Percentiles rank a stretch among this genome's conserved stretches.
Evolutionary conservation across 2,329 filamentous ascomycete species (phyloP).

Genomic region (Chrysoporthe puriensis): DNA sequence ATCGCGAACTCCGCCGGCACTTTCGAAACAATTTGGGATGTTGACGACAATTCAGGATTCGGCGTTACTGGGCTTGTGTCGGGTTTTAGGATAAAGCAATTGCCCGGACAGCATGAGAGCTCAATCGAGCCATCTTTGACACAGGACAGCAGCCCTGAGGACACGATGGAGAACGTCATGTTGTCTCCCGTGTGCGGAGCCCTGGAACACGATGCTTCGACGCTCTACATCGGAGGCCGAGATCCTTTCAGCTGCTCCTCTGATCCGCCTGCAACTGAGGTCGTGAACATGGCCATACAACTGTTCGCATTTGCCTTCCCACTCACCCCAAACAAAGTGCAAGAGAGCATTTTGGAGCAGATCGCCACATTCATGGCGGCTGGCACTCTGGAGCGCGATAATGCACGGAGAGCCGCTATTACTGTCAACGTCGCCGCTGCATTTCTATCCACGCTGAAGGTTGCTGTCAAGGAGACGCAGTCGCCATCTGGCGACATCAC

Average conservation of each 20-base stretch:
- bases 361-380: slow-evolving; percentile 88
- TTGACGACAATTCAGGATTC: slow-evolving; percentile 92
- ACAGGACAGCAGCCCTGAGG: slow-evolving; percentile 64
- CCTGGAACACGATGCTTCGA: slow-evolving; percentile 85
- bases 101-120: slow-evolving; percentile 70
- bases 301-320: slow-evolving; percentile 91
- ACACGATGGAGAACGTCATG: slow-evolving; percentile 63
- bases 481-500: slow-evolving; percentile 74
- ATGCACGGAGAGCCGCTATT: slow-evolving; percentile 86
- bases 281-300: slow-evolving; percentile 91
- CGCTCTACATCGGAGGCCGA: slow-evolving; percentile 68
- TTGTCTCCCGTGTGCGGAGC: slow-evolving; percentile 78
- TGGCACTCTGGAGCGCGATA: slow-evolving; percentile 78
- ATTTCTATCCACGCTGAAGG: slow-evolving; percentile 77
- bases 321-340: slow-evolving; percentile 85
- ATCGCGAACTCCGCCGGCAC: slow-evolving; percentile 88
- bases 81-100: slow-evolving; percentile 72
- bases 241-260: slow-evolving; percentile 55
- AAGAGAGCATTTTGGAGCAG: slow-evolving; percentile 95
- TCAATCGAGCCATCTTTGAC: slow-evolving; percentile 47
- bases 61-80: slow-evolving; percentile 85
- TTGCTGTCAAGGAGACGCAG: slow-evolving; percentile 79
- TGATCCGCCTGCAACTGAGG: slow-evolving; percentile 86
- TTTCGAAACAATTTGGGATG: slow-evolving; percentile 94
- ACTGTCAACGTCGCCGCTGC: slow-evolving; percentile 87